These are phyloP conservation scores for Jacaranda copaia DNA, from an alignment of 257 asterid genomes.

Conservation along the genomic window DNA sequence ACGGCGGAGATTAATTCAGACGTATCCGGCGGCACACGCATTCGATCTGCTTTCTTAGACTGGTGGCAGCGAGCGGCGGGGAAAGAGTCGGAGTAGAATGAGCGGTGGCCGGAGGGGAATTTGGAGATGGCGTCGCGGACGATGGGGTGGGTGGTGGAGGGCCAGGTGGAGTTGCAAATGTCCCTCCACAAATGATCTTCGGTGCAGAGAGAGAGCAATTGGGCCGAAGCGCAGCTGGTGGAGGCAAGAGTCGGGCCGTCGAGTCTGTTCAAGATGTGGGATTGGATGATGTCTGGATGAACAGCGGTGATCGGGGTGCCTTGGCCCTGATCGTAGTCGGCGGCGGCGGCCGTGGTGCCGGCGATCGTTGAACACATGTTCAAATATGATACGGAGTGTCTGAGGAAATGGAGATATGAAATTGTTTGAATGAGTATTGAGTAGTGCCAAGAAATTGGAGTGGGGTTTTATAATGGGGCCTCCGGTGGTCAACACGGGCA, in stretches of 20 bases:
- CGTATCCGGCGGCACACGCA: background rate
- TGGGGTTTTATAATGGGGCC: conserved; percentile 27
- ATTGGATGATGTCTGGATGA: conserved; percentile 66
- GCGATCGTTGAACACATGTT: conserved; percentile 37
- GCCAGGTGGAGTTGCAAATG: conserved; percentile 74
- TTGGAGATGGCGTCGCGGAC: conserved; percentile 45
- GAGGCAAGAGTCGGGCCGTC: conserved; percentile 85
- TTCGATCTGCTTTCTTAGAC: background rate
- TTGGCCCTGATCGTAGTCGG: conserved; percentile 29
- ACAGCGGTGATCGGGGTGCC: conserved; percentile 51
- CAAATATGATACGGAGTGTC: background rate
- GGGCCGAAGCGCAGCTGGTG: conserved; percentile 56
- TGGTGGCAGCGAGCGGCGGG: conserved; percentile 46
- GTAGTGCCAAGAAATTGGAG: background rate
- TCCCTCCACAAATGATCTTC: conserved; percentile 64
- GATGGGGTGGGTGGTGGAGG: conserved; percentile 65
- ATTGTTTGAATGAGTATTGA: conserved; percentile 19
- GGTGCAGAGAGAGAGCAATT: conserved; percentile 51
- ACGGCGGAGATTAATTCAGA: conserved; percentile 67
- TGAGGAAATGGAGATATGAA: background rate
- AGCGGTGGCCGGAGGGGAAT: conserved; percentile 73
- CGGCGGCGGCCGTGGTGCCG: conserved; percentile 6
- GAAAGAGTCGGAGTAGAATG: conserved; percentile 72
- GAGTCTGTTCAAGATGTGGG: conserved; percentile 65
- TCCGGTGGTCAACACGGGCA: conserved; percentile 31